Conservation (phyloP, 768 basidiomycete genomes). For the Thelephora aurantiotincta region DNA sequence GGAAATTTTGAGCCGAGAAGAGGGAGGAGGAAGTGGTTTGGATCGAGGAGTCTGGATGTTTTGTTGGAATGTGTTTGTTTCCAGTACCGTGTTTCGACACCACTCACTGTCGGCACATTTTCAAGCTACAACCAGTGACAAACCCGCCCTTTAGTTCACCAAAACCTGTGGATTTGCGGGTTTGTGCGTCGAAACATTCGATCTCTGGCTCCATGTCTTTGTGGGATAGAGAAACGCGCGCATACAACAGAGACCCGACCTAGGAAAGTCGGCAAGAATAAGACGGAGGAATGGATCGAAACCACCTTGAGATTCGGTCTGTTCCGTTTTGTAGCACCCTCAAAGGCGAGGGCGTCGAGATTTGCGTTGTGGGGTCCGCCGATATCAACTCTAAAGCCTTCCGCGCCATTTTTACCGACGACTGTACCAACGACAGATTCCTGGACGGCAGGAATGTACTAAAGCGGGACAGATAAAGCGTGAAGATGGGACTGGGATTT, state of each 20-base stretch:
- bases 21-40: conserved; percentile 71
- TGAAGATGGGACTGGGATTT: neutral
- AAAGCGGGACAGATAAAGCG: conserved; percentile 1
- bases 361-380: conserved; percentile 77
- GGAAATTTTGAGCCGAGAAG: conserved; percentile 71
- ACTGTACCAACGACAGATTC: conserved; percentile 85
- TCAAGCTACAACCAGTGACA: conserved; percentile 65
- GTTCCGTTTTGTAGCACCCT: conserved; percentile 90
- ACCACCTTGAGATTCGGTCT: conserved; percentile 83
- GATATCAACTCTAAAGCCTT: conserved; percentile 90
- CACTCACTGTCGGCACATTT: conserved; percentile 74
- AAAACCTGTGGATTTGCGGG: conserved; percentile 83
- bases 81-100: conserved; percentile 1
- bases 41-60: conserved; percentile 52
- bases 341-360: conserved; percentile 86
- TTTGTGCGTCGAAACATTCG: conserved; percentile 91
- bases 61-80: conserved; percentile 3
- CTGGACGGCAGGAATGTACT: conserved; percentile 87
- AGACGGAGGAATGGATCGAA: neutral
- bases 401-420: conserved; percentile 56
- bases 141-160: conserved; percentile 90
- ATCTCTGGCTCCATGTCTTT: conserved; percentile 98
- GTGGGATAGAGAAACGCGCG: conserved; percentile 84
- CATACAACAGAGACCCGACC: conserved; percentile 88
- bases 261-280: conserved; percentile 17